phyloP scores from a whole-genome alignment of 768 basidiomycete species.

The Rhizopogon rudus region DNA sequence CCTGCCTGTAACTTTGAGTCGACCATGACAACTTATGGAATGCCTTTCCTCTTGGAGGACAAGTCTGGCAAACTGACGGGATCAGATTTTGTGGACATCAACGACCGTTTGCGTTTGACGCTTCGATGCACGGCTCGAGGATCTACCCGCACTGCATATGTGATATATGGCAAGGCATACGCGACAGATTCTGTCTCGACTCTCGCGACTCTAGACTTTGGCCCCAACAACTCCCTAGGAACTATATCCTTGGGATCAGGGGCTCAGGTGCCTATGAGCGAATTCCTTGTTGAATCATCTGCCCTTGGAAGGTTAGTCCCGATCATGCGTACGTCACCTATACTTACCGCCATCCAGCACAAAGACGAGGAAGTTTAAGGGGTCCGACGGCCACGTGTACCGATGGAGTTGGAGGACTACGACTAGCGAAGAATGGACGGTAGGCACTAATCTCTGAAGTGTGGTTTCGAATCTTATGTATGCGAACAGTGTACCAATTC shows the following conservation, averaged over 20 bases:
- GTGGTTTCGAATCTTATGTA: background rate
- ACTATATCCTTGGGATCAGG: slow-evolving; percentile 41
- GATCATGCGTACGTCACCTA: background rate
- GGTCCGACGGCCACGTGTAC: slow-evolving; percentile 57
- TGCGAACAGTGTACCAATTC: slow-evolving; percentile 48
- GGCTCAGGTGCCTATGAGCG: slow-evolving; percentile 39
- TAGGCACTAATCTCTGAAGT: slow-evolving; percentile 25
- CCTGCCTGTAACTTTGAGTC: slow-evolving; percentile 10
- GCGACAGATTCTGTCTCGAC: slow-evolving; percentile 31
- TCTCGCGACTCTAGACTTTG: slow-evolving; percentile 47
- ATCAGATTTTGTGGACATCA: slow-evolving; percentile 58
- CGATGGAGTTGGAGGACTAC: slow-evolving; percentile 49
- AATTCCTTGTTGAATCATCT: slow-evolving; percentile 43
- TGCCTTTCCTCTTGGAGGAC: slow-evolving; percentile 65
- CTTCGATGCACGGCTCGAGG: slow-evolving; percentile 45
- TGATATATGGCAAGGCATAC: slow-evolving; percentile 41
- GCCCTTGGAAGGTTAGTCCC: slow-evolving; percentile 37
- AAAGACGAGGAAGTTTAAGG: slow-evolving; percentile 47
- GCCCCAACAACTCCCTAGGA: slow-evolving; percentile 44
- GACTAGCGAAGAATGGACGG: slow-evolving; percentile 60
- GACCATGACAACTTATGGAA: slow-evolving; percentile 42
- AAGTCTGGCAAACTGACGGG: slow-evolving; percentile 47
- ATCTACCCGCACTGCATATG: slow-evolving; percentile 40
- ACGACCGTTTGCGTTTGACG: slow-evolving; percentile 51
- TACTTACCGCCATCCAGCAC: slow-evolving; percentile 27